Conservation (phyloP, 768 basidiomycete genomes). For the Crassisporium funariophilum region DNA sequence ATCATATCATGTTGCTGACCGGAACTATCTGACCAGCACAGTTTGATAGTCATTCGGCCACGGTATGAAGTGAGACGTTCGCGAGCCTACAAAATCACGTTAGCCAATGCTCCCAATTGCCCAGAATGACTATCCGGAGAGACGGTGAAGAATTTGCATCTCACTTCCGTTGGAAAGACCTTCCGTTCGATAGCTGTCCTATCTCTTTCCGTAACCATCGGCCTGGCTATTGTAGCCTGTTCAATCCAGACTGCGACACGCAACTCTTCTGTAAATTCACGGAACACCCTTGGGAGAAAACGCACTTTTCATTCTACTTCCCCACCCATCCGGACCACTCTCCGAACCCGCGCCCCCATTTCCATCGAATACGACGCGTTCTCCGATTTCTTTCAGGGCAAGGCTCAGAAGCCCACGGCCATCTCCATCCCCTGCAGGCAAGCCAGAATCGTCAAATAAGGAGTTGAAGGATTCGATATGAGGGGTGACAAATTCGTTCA, state of each 20-base stretch:
- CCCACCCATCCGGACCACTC: slow-evolving; percentile 61
- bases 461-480: slow-evolving; percentile 97
- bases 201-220: slow-evolving; percentile 86
- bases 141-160: slow-evolving; percentile 16
- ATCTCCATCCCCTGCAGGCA: slow-evolving; percentile 71
- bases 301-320: slow-evolving; percentile 86
- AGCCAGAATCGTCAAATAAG: slow-evolving; percentile 90
- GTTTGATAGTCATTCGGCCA: slow-evolving; percentile 82
- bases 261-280: slow-evolving; percentile 10
- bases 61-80: slow-evolving; percentile 93
- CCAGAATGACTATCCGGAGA: not conserved
- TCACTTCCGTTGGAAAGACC: slow-evolving; percentile 88
- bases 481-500: slow-evolving; percentile 92
- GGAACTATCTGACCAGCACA: slow-evolving; percentile 81
- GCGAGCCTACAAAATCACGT: slow-evolving; percentile 63
- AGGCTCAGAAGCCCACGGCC: slow-evolving; percentile 79
- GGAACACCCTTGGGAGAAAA: slow-evolving; percentile 17
- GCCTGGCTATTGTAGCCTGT: slow-evolving; percentile 77
- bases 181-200: slow-evolving; percentile 71
- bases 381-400: slow-evolving; percentile 81
- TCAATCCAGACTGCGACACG: slow-evolving; percentile 96
- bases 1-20: slow-evolving; percentile 69
- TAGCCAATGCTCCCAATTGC: not conserved
- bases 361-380: slow-evolving; percentile 92
- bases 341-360: slow-evolving; percentile 54